Percentiles rank a stretch among this genome's conserved stretches.
Conservation (phyloP, 2,329 filamentous ascomycete species). For the Aspergillus amoenus region DNA sequence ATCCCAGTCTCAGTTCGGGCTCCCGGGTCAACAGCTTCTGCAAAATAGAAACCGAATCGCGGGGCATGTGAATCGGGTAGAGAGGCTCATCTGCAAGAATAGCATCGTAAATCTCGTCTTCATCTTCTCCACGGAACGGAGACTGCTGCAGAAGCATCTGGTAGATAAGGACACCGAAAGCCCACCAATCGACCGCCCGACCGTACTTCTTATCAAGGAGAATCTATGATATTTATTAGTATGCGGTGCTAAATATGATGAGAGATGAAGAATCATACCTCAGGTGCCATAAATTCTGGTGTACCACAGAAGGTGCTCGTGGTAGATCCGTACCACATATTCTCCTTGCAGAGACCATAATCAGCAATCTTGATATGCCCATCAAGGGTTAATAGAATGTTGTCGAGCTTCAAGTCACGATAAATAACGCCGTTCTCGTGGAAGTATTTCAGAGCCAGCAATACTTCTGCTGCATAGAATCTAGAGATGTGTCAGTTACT, state of each 20-base stretch:
- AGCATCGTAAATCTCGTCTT: slow-evolving; percentile 98
- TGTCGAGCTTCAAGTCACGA: slow-evolving; percentile 75
- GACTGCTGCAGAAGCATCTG: slow-evolving; percentile 99
- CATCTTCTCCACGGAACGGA: slow-evolving; percentile 96
- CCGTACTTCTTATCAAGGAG: slow-evolving; percentile 98
- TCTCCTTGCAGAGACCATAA: slow-evolving; percentile 98
- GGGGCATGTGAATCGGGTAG: slow-evolving; percentile 98
- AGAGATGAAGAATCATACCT: slow-evolving; percentile 57
- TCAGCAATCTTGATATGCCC: slow-evolving; percentile 98
- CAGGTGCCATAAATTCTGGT: slow-evolving; percentile 99
- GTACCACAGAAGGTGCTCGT: slow-evolving; percentile 99
- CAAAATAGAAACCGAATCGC: slow-evolving; percentile 94
- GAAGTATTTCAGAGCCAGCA: slow-evolving; percentile 96
- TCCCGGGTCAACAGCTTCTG: slow-evolving; percentile 96
- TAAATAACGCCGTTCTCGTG: slow-evolving; percentile 99
- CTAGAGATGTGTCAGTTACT: slow-evolving; percentile 29
- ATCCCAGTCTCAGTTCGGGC: slow-evolving; percentile 87
- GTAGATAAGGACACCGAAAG: slow-evolving; percentile 97
- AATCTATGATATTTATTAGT: slow-evolving; percentile 59
- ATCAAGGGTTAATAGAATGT: slow-evolving; percentile 91
- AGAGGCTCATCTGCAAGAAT: slow-evolving; percentile 96
- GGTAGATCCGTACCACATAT: slow-evolving; percentile 98
- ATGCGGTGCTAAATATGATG: slow-evolving; percentile 15
- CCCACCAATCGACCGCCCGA: slow-evolving; percentile 98
- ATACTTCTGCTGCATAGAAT: slow-evolving; percentile 97